Evolutionary conservation across 768 basidiomycete species (phyloP).

Genomic region (Leccinum subtestaceum): DNA sequence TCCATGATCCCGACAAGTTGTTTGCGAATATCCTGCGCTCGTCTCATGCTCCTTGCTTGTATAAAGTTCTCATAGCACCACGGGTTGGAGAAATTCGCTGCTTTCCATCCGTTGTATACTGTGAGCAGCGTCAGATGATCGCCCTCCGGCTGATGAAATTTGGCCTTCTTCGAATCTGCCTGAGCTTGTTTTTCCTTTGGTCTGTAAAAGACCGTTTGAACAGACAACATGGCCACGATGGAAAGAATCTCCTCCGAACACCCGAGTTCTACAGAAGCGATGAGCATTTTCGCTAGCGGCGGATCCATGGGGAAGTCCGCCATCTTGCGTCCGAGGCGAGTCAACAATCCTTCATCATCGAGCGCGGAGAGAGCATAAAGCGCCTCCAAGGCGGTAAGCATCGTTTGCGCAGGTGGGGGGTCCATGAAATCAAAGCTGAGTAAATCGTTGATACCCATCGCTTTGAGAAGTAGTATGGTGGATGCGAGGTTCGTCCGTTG

Average conservation of each 20-base stretch:
- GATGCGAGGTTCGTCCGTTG: constrained; percentile 90
- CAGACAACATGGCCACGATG: constrained; percentile 95
- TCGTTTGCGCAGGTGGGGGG: constrained; percentile 93
- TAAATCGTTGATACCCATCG: constrained; percentile 98
- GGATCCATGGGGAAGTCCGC: constrained; percentile 99
- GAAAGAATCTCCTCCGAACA: constrained; percentile 98
- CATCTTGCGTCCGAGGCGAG: constrained; percentile 96
- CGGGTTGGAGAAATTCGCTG: constrained; percentile 92
- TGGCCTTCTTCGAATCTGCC: constrained; percentile 99
- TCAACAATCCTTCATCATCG: constrained; percentile 94
- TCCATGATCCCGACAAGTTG: constrained; percentile 99
- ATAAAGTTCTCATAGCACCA: constrained; percentile 99
- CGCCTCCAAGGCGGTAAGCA: constrained; percentile 93
- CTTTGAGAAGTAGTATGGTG: constrained; percentile 94
- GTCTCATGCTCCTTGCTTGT: constrained; percentile 93
- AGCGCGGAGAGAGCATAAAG: constrained; percentile 94
- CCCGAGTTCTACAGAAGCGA: constrained; percentile 93
- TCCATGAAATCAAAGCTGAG: constrained; percentile 99
- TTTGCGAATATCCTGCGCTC: constrained; percentile 97
- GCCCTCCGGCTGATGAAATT: constrained; percentile 98
- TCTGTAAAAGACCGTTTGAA: constrained; percentile 95
- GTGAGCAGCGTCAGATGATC: constrained; percentile 90
- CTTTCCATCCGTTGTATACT: constrained; percentile 99
- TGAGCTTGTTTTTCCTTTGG: constrained; percentile 99
- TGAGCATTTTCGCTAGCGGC: constrained; percentile 94